A percentile compares a stretch with the other conserved stretches of the same genome.
Conservation (phyloP, 2,329 filamentous ascomycete species). For the Fusarium caatingaense region DNA sequence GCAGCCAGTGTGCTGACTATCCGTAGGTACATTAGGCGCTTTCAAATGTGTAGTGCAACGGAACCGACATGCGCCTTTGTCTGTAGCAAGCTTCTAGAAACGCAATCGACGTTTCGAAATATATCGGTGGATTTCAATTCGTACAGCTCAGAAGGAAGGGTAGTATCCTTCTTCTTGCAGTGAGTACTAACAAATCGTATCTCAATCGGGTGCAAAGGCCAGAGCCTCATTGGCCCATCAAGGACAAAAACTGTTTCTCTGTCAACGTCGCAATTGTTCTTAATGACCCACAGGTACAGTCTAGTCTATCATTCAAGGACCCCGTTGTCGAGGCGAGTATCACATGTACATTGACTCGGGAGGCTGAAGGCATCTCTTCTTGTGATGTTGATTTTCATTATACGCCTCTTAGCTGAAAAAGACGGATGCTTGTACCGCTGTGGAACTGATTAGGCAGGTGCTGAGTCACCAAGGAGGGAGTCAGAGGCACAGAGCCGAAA, state of each 20-base stretch:
- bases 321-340: background rate
- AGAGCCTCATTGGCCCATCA: background rate
- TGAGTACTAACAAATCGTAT: background rate
- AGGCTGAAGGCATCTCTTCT: background rate
- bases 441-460: constrained; percentile 9
- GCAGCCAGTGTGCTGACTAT: constrained; percentile 36
- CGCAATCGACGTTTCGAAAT: constrained; percentile 23
- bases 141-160: background rate
- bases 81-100: constrained; percentile 33
- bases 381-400: background rate
- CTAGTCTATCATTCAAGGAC: background rate
- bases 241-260: background rate
- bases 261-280: background rate
- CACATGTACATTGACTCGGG: background rate
- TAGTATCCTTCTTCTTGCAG: background rate
- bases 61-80: constrained; percentile 28
- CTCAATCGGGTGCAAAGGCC: background rate
- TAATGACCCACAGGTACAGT: background rate
- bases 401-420: background rate
- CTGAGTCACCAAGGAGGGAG: constrained; percentile 3
- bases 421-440: background rate
- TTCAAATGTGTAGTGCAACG: constrained; percentile 31
- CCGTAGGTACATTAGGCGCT: constrained; percentile 27
- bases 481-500: background rate
- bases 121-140: constrained; percentile 3